phyloP scores from a whole-genome alignment of 2,329 filamentous ascomycete genomes.

The Macroventuria anomochaeta region DNA sequence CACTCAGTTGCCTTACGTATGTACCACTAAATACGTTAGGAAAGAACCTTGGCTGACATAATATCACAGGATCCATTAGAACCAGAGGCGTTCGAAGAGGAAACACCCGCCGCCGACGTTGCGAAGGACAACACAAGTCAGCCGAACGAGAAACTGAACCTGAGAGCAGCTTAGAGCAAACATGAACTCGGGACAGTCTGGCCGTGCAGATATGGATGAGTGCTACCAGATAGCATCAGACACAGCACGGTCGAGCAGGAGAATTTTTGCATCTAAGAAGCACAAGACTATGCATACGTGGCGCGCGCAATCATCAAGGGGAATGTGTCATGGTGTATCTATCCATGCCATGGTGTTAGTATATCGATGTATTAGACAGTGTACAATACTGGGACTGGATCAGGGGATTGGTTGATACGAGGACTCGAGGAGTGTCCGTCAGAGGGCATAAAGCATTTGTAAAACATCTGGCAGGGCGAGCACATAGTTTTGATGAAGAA shows the following conservation, averaged over 20 bases:
- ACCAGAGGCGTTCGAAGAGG: conserved; percentile 22
- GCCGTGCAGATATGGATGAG: neutral
- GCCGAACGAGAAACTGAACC: conserved; percentile 24
- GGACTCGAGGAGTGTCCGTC: neutral
- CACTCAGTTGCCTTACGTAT: conserved; percentile 34
- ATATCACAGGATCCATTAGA: conserved; percentile 27
- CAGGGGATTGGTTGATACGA: neutral
- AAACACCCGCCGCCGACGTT: conserved; percentile 13
- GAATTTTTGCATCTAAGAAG: neutral
- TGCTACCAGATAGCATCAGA: neutral
- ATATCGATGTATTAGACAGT: conserved; percentile 17
- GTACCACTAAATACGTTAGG: neutral
- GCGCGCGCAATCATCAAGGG: neutral
- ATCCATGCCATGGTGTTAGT: conserved; percentile 3
- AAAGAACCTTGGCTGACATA: conserved; percentile 10
- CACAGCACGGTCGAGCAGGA: neutral
- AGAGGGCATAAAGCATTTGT: conserved; percentile 2
- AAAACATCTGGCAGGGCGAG: conserved; percentile 21
- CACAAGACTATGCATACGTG: neutral
- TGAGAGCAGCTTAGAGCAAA: conserved; percentile 17
- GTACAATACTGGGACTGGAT: conserved; percentile 13
- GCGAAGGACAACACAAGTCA: conserved; percentile 15
- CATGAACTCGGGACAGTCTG: neutral
- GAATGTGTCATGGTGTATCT: neutral
- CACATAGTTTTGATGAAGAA: conserved; percentile 17